These are phyloP conservation scores for Penstemon davidsonii DNA, from an alignment of 257 asterid genomes.

Conservation along the genomic window DNA sequence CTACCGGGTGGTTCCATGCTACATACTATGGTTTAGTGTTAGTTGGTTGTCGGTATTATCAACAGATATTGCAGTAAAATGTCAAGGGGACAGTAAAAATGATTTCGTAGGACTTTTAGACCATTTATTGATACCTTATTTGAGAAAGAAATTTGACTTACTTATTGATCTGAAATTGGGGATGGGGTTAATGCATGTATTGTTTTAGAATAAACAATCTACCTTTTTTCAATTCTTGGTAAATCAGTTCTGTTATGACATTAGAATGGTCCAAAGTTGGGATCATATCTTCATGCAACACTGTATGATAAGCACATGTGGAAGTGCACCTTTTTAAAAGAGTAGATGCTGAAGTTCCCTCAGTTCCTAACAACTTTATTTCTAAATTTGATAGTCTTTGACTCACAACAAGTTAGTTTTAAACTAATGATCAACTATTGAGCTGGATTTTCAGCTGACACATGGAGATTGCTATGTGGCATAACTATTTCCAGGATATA, in stretches of 20 bases:
- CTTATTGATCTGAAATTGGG: conserved; percentile 11
- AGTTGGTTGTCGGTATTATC: background rate
- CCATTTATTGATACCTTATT: background rate
- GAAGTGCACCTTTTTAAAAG: too few relatives aligned
- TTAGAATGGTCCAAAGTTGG: background rate
- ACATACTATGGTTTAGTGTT: too few relatives aligned
- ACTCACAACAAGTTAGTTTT: background rate
- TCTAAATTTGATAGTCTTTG: background rate
- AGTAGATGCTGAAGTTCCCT: too few relatives aligned
- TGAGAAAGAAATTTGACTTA: background rate
- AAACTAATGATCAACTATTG: background rate
- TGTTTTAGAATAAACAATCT: background rate
- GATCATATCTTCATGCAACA: too few relatives aligned
- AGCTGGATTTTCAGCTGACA: background rate
- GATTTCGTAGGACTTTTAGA: background rate
- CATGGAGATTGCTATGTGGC: background rate
- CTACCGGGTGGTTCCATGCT: background rate
- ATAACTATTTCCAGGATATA: too few relatives aligned
- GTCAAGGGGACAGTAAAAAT: background rate
- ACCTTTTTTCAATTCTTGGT: background rate
- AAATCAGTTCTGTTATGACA: conserved; percentile 1
- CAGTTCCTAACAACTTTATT: background rate
- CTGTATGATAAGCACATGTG: too few relatives aligned
- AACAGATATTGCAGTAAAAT: conserved; percentile 1
- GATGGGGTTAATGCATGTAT: background rate